Percentiles rank a stretch among this genome's conserved stretches.
Evolutionary conservation across 225 moss, liverwort and hornwort species (phyloP).

Genomic region (Sphagnum contortum): DNA sequence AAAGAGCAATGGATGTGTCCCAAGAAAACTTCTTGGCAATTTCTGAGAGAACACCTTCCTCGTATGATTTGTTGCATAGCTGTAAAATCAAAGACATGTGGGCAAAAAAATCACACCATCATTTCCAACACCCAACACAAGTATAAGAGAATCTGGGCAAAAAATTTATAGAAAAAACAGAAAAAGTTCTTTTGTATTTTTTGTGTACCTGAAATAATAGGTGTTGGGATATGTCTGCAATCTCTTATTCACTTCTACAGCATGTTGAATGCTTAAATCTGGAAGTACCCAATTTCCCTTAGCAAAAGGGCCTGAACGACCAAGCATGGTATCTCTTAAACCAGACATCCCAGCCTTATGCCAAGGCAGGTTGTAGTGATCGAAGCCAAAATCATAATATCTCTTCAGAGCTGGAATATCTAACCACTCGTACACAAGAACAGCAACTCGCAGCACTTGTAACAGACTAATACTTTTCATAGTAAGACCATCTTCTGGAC

Average conservation of each 20-base stretch:
- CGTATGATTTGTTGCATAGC: slow-evolving; percentile 78
- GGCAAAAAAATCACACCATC: no score
- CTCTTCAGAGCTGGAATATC: slow-evolving; percentile 52
- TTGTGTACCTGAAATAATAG: slow-evolving; percentile 65
- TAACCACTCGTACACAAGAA: slow-evolving; percentile 74
- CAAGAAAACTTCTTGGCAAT: slow-evolving; percentile 48
- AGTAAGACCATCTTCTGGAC: slow-evolving; percentile 67
- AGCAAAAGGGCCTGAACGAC: slow-evolving; percentile 64
- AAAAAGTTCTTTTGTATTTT: no score
- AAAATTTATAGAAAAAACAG: no score
- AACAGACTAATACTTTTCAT: slow-evolving; percentile 55
- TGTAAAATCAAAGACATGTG: slow-evolving; percentile 8
- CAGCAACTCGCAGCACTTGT: slow-evolving; percentile 56
- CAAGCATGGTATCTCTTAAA: slow-evolving; percentile 40
- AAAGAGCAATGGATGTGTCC: slow-evolving; percentile 72
- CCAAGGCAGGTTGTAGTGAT: slow-evolving; percentile 80
- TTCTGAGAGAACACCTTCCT: slow-evolving; percentile 52
- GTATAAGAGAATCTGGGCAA: no score
- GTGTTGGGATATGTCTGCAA: slow-evolving; percentile 71
- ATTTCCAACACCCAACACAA: no score
- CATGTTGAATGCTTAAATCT: slow-evolving; percentile 70
- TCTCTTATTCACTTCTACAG: slow-evolving; percentile 52
- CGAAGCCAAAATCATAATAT: slow-evolving; percentile 83
- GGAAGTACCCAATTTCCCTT: slow-evolving; percentile 70
- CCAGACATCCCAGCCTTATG: slow-evolving; percentile 59